A percentile compares a stretch with the other conserved stretches of the same genome.
Evolutionary conservation across 1,284 basidiomycete genomes (phyloP).

Genomic region (Leccinum solheimii): DNA sequence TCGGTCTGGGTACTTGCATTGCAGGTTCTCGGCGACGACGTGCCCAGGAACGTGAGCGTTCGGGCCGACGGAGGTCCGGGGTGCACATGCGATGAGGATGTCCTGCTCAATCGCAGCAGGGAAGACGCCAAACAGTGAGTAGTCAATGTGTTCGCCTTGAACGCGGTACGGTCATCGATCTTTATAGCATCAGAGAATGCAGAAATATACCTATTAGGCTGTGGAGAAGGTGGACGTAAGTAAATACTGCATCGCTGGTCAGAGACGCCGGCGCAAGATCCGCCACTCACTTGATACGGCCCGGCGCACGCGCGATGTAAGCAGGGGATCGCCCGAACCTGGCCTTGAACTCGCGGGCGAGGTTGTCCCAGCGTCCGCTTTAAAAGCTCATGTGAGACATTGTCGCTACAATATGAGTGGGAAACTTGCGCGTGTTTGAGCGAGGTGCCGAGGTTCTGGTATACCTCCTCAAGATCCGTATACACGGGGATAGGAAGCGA

Average conservation of each 20-base stretch:
- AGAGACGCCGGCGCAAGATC: not conserved
- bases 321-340: conserved; percentile 68
- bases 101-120: conserved; percentile 85
- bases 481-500: conserved; percentile 56
- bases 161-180: not conserved
- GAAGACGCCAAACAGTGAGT: conserved; percentile 76
- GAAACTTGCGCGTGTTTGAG: conserved; percentile 54
- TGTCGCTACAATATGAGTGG: not conserved
- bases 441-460: conserved; percentile 55
- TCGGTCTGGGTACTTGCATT: conserved; percentile 58
- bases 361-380: conserved; percentile 63
- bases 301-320: conserved; percentile 79
- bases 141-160: conserved; percentile 87
- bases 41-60: conserved; percentile 40
- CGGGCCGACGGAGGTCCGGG: conserved; percentile 36
- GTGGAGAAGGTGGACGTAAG: not conserved
- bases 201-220: conserved; percentile 36
- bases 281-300: conserved; percentile 72
- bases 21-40: conserved; percentile 67
- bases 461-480: conserved; percentile 59
- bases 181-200: not conserved
- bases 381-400: not conserved
- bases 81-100: conserved; percentile 80
- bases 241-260: not conserved
- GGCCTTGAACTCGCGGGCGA: conserved; percentile 61